A percentile compares a stretch with the other conserved stretches of the same genome.
Conservation (phyloP, 352 stramenopile genomes). For the Globisporangium echinulatum region DNA sequence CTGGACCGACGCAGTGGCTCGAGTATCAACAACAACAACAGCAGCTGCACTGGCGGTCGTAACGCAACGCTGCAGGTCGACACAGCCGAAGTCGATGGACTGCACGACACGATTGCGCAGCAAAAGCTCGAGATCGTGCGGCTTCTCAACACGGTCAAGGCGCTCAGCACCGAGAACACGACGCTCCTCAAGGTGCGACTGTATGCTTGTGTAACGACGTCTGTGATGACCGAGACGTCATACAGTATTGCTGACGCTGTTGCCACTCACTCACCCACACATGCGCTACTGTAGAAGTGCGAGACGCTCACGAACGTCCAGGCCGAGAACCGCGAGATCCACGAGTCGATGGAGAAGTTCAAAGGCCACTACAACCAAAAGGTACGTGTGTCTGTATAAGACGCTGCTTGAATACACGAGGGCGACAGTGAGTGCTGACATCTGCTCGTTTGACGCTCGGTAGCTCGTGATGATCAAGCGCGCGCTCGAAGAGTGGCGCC, state of each 20-base stretch:
- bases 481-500: slow-evolving; percentile 84
- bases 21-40: background rate
- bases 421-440: background rate
- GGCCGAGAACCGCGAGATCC: slow-evolving; percentile 68
- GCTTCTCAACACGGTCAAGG: slow-evolving; percentile 79
- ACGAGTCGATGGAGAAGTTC: slow-evolving; percentile 80
- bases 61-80: background rate
- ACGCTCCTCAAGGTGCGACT: slow-evolving; percentile 67
- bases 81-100: slow-evolving; percentile 24
- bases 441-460: too few species aligned
- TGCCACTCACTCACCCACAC: too few species aligned
- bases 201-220: too few species aligned
- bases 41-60: background rate
- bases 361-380: slow-evolving; percentile 87
- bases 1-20: background rate
- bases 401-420: background rate
- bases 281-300: slow-evolving; percentile 45
- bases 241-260: too few species aligned
- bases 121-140: slow-evolving; percentile 83
- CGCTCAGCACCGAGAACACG: slow-evolving; percentile 78
- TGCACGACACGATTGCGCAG: slow-evolving; percentile 53
- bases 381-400: slow-evolving; percentile 18
- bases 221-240: too few species aligned
- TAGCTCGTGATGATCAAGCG: slow-evolving; percentile 87
- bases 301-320: slow-evolving; percentile 66